Evolutionary conservation across 768 basidiomycete genomes (phyloP).

Genomic region (Floccularia luteovirens): DNA sequence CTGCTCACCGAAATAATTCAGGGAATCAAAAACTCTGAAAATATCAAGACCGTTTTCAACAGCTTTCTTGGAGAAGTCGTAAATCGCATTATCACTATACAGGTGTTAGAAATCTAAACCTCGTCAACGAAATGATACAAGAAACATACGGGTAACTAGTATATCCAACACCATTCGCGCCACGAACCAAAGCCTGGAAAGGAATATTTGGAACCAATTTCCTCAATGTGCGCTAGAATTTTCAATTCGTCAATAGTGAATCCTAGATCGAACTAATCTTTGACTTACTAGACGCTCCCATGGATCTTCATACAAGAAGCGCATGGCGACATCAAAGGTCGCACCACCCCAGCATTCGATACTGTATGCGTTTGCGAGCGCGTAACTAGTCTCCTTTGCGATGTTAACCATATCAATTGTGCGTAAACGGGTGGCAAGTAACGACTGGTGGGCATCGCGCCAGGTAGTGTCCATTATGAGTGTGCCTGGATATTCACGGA

Average conservation of each 20-base stretch:
- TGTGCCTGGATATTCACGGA: constrained; percentile 90
- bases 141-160: constrained; percentile 87
- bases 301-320: constrained; percentile 98
- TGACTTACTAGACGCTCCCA: constrained; percentile 88
- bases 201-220: constrained; percentile 98
- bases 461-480: constrained; percentile 99
- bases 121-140: neutral
- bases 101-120: constrained; percentile 5
- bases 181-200: constrained; percentile 95
- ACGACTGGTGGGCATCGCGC: constrained; percentile 98
- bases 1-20: constrained; percentile 91
- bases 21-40: constrained; percentile 98
- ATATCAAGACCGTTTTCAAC: constrained; percentile 99
- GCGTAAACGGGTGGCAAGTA: constrained; percentile 92
- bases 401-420: constrained; percentile 98
- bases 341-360: constrained; percentile 99
- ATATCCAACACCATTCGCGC: constrained; percentile 98
- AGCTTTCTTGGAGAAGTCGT: constrained; percentile 98
- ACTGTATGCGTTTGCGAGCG: constrained; percentile 91
- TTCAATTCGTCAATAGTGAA: constrained; percentile 4
- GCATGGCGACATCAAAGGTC: constrained; percentile 98
- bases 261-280: neutral
- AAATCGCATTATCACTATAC: constrained; percentile 90
- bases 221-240: constrained; percentile 71
- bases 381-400: constrained; percentile 94